Base-by-base conservation (phyloP, 148 eudicot species). In the Fallopia convolvulus region DNA sequence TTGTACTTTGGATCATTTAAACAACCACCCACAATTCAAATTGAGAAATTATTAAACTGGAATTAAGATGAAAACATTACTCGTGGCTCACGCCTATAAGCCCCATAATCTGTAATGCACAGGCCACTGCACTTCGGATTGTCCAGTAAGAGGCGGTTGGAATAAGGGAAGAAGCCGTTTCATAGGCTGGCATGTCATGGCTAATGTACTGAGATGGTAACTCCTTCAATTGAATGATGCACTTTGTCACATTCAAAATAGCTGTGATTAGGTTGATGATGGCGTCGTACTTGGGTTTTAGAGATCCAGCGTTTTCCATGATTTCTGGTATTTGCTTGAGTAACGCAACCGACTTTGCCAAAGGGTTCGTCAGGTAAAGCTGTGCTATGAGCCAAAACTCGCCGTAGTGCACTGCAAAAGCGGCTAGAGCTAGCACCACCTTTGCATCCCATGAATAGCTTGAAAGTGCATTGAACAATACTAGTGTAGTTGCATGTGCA, bases 371-470 rank as follows among this genome's bases (percentile, higher is more conserved):
- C 6, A 82, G 74, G 86, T 84, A 86, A 13, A 89, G 90, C 55
- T 92, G 92, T 12, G 89, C 89, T 0, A 92, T 85, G 74, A 92
- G 83, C 92, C 97, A 88, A 66, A 90, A 93, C 81, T 93, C 95
- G 39, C 95, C 97, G 72, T 93, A 93, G 76, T 80, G 84, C 63
- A 85, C 87, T 0, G 95, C 88, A 76, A 90, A 93, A 14, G 95
- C 93, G 1, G 93, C 93, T 0, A 93, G 83, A 21, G 89, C 70
- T 17, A 90, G 85, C 75, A 83, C 89, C 72, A 81, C 93, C 83
- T 93, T 93, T 47, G 97, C 89, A 50, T 93, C 97, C 97, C 97
- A 93, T 33, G 89, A 30, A 78, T 90, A 93, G 87, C 68, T 84
- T 13, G 94, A 80, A 2, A 89, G 89, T 71, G 82, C 76, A 75